Percentiles rank a stretch among this genome's conserved stretches.
phyloP scores from a whole-genome alignment of 2,329 filamentous ascomycete genomes.

The Stenocarpella maydis region DNA sequence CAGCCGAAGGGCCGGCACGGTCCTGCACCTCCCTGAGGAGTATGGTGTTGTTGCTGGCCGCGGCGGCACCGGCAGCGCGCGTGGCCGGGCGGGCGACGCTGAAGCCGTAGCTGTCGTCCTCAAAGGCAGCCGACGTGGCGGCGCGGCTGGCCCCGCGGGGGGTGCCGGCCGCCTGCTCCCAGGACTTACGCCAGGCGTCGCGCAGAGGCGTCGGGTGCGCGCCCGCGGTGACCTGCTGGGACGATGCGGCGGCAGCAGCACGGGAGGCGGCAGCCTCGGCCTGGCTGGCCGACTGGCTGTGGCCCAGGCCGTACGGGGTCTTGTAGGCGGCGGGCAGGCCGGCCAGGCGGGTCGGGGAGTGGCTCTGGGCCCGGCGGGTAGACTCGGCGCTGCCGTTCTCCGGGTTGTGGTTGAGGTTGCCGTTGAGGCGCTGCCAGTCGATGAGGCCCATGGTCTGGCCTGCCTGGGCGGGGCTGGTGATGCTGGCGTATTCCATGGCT shows the following conservation, averaged over 20 bases:
- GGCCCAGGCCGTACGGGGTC: background rate
- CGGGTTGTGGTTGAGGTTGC: background rate
- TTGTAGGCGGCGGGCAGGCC: too few species aligned
- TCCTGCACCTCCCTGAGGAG: slow-evolving; percentile 26
- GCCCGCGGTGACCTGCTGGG: too few species aligned
- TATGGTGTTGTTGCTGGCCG: slow-evolving; percentile 6
- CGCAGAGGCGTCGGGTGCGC: too few species aligned
- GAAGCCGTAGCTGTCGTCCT: background rate
- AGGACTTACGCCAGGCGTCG: background rate
- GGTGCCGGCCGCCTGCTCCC: background rate
- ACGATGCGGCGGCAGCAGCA: too few species aligned
- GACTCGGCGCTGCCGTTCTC: background rate
- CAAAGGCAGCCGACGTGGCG: too few species aligned
- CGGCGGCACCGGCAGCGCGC: background rate
- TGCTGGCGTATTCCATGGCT: background rate
- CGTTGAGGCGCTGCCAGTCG: slow-evolving; percentile 24
- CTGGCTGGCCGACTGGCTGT: background rate
- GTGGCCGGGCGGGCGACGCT: background rate
- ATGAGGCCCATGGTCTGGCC: too few species aligned
- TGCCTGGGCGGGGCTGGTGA: background rate
- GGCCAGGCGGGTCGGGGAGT: background rate
- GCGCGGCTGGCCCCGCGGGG: too few species aligned
- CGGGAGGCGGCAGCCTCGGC: background rate
- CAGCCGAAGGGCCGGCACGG: background rate
- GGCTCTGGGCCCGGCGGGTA: background rate